Conservation (phyloP, 2,329 filamentous ascomycete genomes). For the Aspergillus uvarum region DNA sequence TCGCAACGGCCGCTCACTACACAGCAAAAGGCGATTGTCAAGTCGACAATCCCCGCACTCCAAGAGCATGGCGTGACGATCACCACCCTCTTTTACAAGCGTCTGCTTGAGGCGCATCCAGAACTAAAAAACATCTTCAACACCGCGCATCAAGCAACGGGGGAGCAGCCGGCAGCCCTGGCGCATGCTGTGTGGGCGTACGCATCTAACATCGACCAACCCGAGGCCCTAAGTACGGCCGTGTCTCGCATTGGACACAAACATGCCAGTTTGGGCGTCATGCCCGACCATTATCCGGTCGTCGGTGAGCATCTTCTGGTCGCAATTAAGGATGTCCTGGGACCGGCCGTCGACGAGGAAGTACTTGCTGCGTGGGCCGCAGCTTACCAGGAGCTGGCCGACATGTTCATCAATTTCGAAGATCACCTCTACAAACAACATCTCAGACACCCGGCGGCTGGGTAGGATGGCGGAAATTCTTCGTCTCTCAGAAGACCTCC, state of each 20-base stretch:
- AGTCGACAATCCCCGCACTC: conserved; percentile 65
- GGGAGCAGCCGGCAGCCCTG: conserved; percentile 67
- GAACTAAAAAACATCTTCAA: conserved; percentile 69
- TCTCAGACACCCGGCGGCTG: conserved; percentile 44
- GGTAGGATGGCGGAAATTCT: conserved; percentile 65
- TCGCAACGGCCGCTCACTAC: conserved; percentile 48
- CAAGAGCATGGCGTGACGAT: conserved; percentile 65
- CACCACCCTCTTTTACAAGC: conserved; percentile 65
- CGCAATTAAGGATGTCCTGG: conserved; percentile 66
- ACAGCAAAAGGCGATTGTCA: conserved; percentile 62
- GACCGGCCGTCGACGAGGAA: conserved; percentile 62
- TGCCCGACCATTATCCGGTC: conserved; percentile 65
- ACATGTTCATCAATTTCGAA: conserved; percentile 67
- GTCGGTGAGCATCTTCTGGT: conserved; percentile 66
- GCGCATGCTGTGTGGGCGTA: conserved; percentile 68
- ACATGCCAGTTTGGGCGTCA: conserved; percentile 67
- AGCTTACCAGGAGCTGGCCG: conserved; percentile 69
- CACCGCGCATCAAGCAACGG: conserved; percentile 63
- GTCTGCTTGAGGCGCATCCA: conserved; percentile 62
- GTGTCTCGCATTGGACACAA: conserved; percentile 71
- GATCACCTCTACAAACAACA: conserved; percentile 54
- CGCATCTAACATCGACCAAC: conserved; percentile 67
- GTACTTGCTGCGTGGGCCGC: conserved; percentile 66
- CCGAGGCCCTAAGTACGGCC: conserved; percentile 55
- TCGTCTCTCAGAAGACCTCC: conserved; percentile 59